Conservation (phyloP, 1,139 yeast genomes). For the Martiniozyma asiatica region DNA sequence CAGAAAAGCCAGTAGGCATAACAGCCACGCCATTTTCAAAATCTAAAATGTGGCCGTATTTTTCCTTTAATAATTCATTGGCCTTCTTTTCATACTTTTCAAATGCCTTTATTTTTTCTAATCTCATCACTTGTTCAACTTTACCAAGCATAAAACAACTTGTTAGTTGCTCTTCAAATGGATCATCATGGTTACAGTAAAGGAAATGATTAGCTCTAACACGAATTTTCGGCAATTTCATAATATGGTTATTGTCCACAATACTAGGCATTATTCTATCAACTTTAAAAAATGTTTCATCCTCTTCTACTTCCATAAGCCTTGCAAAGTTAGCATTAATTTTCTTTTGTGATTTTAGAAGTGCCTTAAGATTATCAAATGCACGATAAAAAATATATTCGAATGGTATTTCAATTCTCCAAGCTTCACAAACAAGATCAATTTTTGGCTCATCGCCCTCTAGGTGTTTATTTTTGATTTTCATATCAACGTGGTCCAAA, state of each 20-base stretch:
- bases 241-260: conserved; percentile 17
- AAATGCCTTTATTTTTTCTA: conserved; percentile 46
- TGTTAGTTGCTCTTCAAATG: conserved; percentile 70
- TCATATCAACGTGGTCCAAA: conserved; percentile 12
- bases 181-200: conserved; percentile 67
- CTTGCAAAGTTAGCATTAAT: conserved; percentile 34
- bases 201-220: conserved; percentile 38
- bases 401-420: conserved; percentile 22
- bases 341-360: conserved; percentile 46
- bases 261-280: conserved; percentile 24
- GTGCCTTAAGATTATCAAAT: conserved; percentile 52
- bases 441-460: conserved; percentile 8
- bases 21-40: conserved; percentile 9
- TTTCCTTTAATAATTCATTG: conserved; percentile 14
- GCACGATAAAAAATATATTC: conserved; percentile 34
- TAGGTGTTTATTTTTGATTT: conserved; percentile 5
- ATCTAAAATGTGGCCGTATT: conserved; percentile 8
- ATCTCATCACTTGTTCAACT: conserved; percentile 56
- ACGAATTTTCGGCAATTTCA: conserved; percentile 39
- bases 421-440: conserved; percentile 13
- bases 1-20: conserved; percentile 5
- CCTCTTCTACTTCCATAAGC: conserved; percentile 23
- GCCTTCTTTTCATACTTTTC: conserved; percentile 25
- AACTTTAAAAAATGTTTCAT: conserved; percentile 20
- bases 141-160: conserved; percentile 62